Conservation (phyloP, 495 filamentous ascomycete species). For the Aspergillus kassunensis region DNA sequence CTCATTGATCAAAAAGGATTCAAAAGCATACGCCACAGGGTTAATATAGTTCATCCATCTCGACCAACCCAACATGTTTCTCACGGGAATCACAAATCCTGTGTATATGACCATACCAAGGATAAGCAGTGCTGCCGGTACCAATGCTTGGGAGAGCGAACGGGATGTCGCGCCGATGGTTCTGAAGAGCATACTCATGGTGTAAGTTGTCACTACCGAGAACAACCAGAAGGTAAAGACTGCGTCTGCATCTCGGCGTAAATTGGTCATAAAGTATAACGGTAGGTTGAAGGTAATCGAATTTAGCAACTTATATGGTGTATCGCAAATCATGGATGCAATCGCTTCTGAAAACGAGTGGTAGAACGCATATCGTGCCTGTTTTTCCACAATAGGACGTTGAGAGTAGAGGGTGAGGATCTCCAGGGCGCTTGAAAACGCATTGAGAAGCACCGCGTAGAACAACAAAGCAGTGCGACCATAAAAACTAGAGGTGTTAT, state of each 20-base stretch:
- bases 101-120: slow-evolving; percentile 41
- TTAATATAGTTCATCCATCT: slow-evolving; percentile 44
- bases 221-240: slow-evolving; percentile 55
- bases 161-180: slow-evolving; percentile 38
- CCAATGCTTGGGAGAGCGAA: slow-evolving; percentile 45
- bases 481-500: slow-evolving; percentile 63
- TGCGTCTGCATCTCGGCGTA: slow-evolving; percentile 30
- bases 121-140: slow-evolving; percentile 39
- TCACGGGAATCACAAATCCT: slow-evolving; percentile 39
- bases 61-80: slow-evolving; percentile 47
- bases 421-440: slow-evolving; percentile 65
- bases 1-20: slow-evolving; percentile 49
- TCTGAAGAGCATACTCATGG: slow-evolving; percentile 46
- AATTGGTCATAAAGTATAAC: slow-evolving; percentile 51
- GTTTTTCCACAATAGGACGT: slow-evolving; percentile 61
- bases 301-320: slow-evolving; percentile 46
- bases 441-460: slow-evolving; percentile 12
- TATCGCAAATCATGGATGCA: slow-evolving; percentile 52
- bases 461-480: slow-evolving; percentile 51
- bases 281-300: slow-evolving; percentile 45
- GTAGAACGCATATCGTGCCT: slow-evolving; percentile 56
- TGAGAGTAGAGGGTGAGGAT: slow-evolving; percentile 53
- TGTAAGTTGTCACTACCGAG: slow-evolving; percentile 42
- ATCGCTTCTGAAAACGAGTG: slow-evolving; percentile 54
- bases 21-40: slow-evolving; percentile 42